A percentile compares a stretch with the other conserved stretches of the same genome.
Evolutionary conservation across 331 rosid species (phyloP).

Genomic region (Telfairia occidentalis): DNA sequence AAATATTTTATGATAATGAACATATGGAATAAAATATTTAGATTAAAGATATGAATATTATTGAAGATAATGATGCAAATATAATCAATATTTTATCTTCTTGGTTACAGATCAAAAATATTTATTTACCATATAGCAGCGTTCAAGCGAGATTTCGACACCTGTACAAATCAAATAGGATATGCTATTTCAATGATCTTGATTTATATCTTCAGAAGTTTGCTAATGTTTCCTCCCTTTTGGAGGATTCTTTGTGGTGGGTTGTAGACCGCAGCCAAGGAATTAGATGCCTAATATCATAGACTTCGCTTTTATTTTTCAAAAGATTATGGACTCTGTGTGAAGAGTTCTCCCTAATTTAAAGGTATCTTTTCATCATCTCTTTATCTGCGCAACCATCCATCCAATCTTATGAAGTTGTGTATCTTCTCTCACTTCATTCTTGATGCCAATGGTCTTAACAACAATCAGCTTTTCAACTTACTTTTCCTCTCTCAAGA

Average conservation of each 20-base stretch:
- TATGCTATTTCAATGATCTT: background rate
- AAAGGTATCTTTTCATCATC: background rate
- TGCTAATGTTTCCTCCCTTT: background rate
- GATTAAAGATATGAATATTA: background rate
- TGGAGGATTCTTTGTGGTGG: background rate
- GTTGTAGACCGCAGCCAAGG: background rate
- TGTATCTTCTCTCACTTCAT: background rate
- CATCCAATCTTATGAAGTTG: slow-evolving; percentile 11
- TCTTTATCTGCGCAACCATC: slow-evolving; percentile 19
- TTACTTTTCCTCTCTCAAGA: slow-evolving; percentile 31
- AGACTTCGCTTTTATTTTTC: background rate
- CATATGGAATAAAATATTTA: background rate
- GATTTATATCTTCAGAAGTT: background rate
- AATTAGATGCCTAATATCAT: background rate
- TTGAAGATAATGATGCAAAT: background rate
- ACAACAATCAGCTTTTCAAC: slow-evolving; percentile 22
- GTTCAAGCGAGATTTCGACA: background rate
- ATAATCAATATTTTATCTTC: background rate
- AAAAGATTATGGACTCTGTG: no score
- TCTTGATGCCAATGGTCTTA: slow-evolving; percentile 8
- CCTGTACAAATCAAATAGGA: background rate
- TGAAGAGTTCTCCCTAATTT: background rate
- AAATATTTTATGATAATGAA: background rate
- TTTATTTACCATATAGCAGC: background rate
- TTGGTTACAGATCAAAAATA: background rate